Conservation (phyloP, 352 stramenopile genomes). For the Pythium rishiriense region DNA sequence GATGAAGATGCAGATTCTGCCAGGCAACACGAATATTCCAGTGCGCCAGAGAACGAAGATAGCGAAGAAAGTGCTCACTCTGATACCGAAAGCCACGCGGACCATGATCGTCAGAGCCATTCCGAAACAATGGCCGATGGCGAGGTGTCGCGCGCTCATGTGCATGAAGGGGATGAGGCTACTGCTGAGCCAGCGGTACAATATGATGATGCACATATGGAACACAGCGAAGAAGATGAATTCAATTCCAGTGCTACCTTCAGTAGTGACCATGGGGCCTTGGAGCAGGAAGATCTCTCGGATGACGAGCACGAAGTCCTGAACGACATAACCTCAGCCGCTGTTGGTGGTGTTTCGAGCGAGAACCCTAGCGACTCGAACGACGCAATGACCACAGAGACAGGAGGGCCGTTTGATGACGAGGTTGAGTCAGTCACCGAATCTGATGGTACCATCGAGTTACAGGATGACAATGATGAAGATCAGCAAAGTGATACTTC, state of each 20-base stretch:
- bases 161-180: background rate
- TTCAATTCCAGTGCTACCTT: too few species aligned
- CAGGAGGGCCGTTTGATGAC: background rate
- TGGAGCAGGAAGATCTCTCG: constrained; percentile 1
- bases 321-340: background rate
- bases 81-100: background rate
- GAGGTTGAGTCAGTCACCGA: constrained; percentile 1
- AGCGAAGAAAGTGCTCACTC: background rate
- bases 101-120: background rate
- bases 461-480: background rate
- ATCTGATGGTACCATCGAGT: constrained; percentile 7
- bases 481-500: background rate
- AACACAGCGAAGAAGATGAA: constrained; percentile 2
- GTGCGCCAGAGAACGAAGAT: background rate
- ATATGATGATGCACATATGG: background rate
- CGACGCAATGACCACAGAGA: background rate
- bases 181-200: background rate
- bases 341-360: background rate
- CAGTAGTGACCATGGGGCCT: background rate
- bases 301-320: background rate
- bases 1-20: constrained; percentile 3
- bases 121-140: background rate
- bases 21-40: background rate
- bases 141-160: background rate
- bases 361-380: background rate